Evolutionary conservation across 2,329 filamentous ascomycete species (phyloP).

Genomic region (Venturia carpophila): DNA sequence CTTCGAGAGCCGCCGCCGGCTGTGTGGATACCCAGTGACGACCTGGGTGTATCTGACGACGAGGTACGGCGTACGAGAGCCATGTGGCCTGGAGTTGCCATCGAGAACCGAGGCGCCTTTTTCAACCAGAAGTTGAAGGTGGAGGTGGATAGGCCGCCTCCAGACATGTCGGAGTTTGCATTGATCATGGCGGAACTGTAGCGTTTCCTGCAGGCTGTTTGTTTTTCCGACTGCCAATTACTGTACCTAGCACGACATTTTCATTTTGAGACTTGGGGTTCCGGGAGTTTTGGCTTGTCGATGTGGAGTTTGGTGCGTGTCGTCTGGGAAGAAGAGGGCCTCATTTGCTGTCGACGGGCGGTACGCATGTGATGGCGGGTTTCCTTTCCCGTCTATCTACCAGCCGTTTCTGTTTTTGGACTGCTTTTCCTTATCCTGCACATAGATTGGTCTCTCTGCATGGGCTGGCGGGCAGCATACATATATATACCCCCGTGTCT

Average conservation of each 20-base stretch:
- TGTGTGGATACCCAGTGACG: constrained; percentile 17
- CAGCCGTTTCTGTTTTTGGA: no score
- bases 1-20: constrained; percentile 10
- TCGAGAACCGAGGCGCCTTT: constrained; percentile 24
- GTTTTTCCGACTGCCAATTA: not conserved
- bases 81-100: constrained; percentile 21
- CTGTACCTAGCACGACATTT: not conserved
- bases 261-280: not conserved
- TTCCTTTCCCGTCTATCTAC: no score
- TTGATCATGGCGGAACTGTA: constrained; percentile 26
- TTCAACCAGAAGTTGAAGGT: constrained; percentile 25
- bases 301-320: no score
- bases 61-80: constrained; percentile 21
- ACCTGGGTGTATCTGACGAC: constrained; percentile 22
- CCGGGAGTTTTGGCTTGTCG: not conserved
- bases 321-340: no score
- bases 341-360: no score
- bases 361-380: not conserved
- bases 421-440: not conserved
- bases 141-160: constrained; percentile 27
- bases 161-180: constrained; percentile 28
- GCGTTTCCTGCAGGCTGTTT: not conserved
- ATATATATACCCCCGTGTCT: not conserved
- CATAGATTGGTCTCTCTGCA: no score
- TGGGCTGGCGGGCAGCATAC: not conserved